phyloP scores from a whole-genome alignment of 2,329 filamentous ascomycete genomes.

The Fusarium continuum region DNA sequence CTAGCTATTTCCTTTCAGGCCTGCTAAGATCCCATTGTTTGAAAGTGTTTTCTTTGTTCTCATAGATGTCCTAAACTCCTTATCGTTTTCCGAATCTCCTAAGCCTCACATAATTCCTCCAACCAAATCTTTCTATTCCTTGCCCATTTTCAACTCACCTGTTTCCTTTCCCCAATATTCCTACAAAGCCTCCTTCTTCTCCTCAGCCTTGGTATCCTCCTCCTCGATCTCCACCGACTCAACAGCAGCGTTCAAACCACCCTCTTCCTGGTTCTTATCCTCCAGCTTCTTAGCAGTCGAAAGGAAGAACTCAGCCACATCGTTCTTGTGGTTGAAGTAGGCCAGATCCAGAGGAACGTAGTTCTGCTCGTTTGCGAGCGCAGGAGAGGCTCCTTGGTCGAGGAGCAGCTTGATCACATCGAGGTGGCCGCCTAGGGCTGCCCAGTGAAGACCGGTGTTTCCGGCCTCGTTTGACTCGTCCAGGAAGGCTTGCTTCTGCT shows the following conservation, averaged over 20 bases:
- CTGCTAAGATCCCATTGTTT: neutral
- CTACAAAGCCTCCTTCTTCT: slow-evolving; percentile 31
- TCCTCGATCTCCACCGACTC: slow-evolving; percentile 52
- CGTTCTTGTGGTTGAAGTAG: slow-evolving; percentile 72
- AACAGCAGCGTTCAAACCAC: slow-evolving; percentile 53
- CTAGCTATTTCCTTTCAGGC: too few species aligned
- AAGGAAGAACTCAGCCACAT: slow-evolving; percentile 70
- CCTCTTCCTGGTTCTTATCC: slow-evolving; percentile 55
- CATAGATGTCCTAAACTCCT: slow-evolving; percentile 18
- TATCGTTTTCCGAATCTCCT: neutral
- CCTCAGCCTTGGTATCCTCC: slow-evolving; percentile 41
- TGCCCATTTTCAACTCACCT: neutral
- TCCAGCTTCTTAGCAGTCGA: slow-evolving; percentile 59
- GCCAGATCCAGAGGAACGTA: slow-evolving; percentile 82
- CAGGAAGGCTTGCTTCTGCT: slow-evolving; percentile 62
- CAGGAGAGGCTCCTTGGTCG: slow-evolving; percentile 78
- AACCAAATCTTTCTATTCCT: neutral
- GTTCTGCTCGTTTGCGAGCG: slow-evolving; percentile 82
- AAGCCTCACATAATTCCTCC: neutral
- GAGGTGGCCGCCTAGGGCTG: slow-evolving; percentile 87
- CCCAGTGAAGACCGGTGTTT: slow-evolving; percentile 95
- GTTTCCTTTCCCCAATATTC: too few species aligned
- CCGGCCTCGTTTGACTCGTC: slow-evolving; percentile 80
- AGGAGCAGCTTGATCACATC: slow-evolving; percentile 81
- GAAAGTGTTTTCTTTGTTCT: slow-evolving; percentile 15